phyloP scores from a whole-genome alignment of 768 basidiomycete species.

The Boletellus sp. region DNA sequence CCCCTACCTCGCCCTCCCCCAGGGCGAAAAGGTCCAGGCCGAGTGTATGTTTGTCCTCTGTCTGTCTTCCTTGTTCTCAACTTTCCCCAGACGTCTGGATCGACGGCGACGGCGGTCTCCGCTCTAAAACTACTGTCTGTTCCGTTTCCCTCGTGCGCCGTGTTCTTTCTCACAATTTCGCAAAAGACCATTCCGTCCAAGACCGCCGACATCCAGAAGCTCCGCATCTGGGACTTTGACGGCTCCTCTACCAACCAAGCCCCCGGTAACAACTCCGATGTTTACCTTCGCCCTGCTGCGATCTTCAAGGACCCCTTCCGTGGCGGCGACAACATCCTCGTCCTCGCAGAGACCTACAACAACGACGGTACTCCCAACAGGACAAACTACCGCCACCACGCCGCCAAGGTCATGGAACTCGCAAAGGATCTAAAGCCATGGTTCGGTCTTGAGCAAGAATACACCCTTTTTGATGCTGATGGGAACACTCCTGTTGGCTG shows the following conservation, averaged over 20 bases:
- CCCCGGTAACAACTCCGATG: slow-evolving; percentile 91
- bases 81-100: slow-evolving; percentile 85
- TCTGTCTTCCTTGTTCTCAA: slow-evolving; percentile 3
- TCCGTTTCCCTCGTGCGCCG: neutral
- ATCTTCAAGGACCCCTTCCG: slow-evolving; percentile 99
- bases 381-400: slow-evolving; percentile 93
- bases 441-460: slow-evolving; percentile 99
- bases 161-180: neutral
- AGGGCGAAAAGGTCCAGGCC: slow-evolving; percentile 92
- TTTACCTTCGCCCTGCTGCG: slow-evolving; percentile 94
- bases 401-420: slow-evolving; percentile 93
- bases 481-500: slow-evolving; percentile 82
- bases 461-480: slow-evolving; percentile 94
- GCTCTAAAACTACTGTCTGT: slow-evolving; percentile 92
- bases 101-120: slow-evolving; percentile 90
- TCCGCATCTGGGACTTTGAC: slow-evolving; percentile 99
- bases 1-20: slow-evolving; percentile 83
- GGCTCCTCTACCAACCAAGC: slow-evolving; percentile 98
- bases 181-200: slow-evolving; percentile 80
- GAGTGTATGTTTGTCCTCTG: slow-evolving; percentile 59
- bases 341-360: slow-evolving; percentile 97
- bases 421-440: slow-evolving; percentile 80
- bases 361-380: slow-evolving; percentile 97
- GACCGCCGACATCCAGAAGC: slow-evolving; percentile 82
- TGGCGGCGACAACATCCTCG: slow-evolving; percentile 95